Evolutionary conservation across 2,329 filamentous ascomycete genomes (phyloP).

Genomic region (Microdochium bolleyi): DNA sequence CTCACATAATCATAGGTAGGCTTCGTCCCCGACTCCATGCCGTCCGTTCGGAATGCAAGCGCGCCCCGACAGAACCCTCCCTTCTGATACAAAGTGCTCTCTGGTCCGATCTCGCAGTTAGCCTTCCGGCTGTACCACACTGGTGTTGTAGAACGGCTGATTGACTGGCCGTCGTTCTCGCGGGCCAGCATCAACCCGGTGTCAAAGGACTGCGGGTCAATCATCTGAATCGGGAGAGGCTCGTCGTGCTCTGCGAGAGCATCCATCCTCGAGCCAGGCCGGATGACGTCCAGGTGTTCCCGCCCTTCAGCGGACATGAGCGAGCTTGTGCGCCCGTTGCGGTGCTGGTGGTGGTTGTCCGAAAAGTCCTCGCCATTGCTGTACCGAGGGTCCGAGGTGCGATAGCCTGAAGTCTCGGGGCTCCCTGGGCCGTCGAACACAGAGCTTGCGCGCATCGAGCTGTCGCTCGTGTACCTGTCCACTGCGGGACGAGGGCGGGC

Average conservation of each 20-base stretch:
- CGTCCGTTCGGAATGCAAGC: constrained; percentile 22
- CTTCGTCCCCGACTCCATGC: constrained; percentile 26
- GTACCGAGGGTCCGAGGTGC: constrained; percentile 1
- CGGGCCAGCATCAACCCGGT: constrained; percentile 12
- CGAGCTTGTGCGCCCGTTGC: neutral
- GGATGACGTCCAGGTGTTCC: neutral
- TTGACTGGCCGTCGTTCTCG: constrained; percentile 1
- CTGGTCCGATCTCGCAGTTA: constrained; percentile 22
- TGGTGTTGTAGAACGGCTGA: neutral
- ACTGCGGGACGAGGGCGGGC: neutral
- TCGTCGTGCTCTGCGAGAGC: constrained; percentile 1
- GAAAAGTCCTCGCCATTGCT: neutral
- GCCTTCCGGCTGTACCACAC: constrained; percentile 2
- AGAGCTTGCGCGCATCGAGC: neutral
- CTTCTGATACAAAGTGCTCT: constrained; percentile 25
- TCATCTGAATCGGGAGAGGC: constrained; percentile 1
- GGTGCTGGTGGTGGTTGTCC: neutral
- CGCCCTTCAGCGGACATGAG: neutral
- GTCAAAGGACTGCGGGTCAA: constrained; percentile 5
- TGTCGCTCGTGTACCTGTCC: neutral
- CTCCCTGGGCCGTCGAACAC: neutral
- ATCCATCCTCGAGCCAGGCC: neutral
- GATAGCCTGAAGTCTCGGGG: neutral
- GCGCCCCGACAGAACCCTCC: constrained; percentile 31
- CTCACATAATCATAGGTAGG: constrained; percentile 14